These are phyloP conservation scores for Myxozyma mucilagina DNA, from an alignment of 805 yeast species.

Conservation along the genomic window DNA sequence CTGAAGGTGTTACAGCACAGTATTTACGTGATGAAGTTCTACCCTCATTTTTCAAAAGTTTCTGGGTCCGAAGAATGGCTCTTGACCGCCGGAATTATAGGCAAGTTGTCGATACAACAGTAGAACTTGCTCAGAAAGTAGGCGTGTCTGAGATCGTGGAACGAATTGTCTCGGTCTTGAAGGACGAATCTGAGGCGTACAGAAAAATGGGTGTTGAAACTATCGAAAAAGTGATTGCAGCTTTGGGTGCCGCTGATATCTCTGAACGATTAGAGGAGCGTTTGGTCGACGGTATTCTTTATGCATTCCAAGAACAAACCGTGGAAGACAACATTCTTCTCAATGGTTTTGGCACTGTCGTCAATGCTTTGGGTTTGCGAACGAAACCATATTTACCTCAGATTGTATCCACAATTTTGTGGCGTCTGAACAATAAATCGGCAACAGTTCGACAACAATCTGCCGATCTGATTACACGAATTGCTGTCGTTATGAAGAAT, in stretches of 20 bases:
- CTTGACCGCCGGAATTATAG: conserved; percentile 50
- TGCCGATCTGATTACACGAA: conserved; percentile 67
- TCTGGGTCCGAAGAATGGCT: conserved; percentile 85
- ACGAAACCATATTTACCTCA: conserved; percentile 71
- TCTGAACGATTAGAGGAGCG: conserved; percentile 61
- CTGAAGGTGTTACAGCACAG: conserved; percentile 54
- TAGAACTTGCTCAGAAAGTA: conserved; percentile 61
- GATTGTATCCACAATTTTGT: conserved; percentile 68
- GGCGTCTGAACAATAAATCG: conserved; percentile 67
- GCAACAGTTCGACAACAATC: conserved; percentile 80
- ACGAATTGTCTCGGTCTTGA: conserved; percentile 56
- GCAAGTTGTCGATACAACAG: conserved; percentile 71
- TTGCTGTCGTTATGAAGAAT: conserved; percentile 64
- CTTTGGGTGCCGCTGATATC: conserved; percentile 59
- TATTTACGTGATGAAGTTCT: conserved; percentile 55
- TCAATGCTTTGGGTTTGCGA: conserved; percentile 61
- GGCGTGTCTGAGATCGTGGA: conserved; percentile 66
- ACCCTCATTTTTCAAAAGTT: conserved; percentile 62
- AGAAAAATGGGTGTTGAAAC: conserved; percentile 78
- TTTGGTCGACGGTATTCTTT: conserved; percentile 75
- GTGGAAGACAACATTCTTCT: conserved; percentile 56
- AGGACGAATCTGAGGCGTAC: conserved; percentile 80
- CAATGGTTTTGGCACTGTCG: conserved; percentile 63
- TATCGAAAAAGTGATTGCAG: conserved; percentile 54
- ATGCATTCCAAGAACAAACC: conserved; percentile 79